Percentiles rank a stretch among this genome's conserved stretches.
Evolutionary conservation across 306 rosid species (phyloP).

Genomic region (Arachis hypogaea): DNA sequence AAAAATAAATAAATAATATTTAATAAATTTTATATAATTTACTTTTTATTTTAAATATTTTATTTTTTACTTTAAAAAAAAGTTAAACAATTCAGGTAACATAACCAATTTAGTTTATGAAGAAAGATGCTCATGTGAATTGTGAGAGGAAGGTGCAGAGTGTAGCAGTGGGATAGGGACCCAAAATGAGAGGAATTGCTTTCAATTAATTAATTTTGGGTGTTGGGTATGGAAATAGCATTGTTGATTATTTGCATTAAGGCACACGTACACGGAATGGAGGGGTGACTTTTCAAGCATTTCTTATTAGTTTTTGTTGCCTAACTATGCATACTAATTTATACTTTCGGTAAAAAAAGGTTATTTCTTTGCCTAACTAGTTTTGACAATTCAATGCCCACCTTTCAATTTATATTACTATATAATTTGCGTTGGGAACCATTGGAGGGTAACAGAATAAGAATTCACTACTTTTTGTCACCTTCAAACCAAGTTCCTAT

Average conservation of each 20-base stretch:
- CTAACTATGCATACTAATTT: constrained; percentile 31
- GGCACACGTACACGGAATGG: constrained; percentile 2
- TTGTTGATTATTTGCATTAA: constrained; percentile 16
- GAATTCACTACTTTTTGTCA: not conserved
- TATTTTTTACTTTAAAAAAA: too few relatives aligned
- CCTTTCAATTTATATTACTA: constrained; percentile 36
- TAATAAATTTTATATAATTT: too few relatives aligned
- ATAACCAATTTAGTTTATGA: too few relatives aligned
- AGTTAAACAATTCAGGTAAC: too few relatives aligned
- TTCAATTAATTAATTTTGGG: constrained; percentile 32
- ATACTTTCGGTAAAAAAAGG: constrained; percentile 32
- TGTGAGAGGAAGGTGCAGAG: constrained; percentile 28
- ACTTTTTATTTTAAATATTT: too few relatives aligned
- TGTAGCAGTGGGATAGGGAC: constrained; percentile 39
- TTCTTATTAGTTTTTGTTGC: constrained; percentile 33
- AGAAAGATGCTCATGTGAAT: constrained; percentile 24
- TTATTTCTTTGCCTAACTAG: constrained; percentile 36
- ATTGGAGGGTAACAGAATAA: not conserved
- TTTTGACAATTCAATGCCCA: constrained; percentile 33
- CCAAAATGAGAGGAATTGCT: constrained; percentile 35
- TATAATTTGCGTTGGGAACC: constrained; percentile 16
- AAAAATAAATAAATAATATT: too few relatives aligned
- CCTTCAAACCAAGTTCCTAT: constrained; percentile 3
- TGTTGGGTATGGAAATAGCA: constrained; percentile 27
- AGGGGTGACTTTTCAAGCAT: constrained; percentile 12